Base-by-base conservation (phyloP, 1,284 basidiomycete genomes). In the Mycosarcoma mackinlayi region DNA sequence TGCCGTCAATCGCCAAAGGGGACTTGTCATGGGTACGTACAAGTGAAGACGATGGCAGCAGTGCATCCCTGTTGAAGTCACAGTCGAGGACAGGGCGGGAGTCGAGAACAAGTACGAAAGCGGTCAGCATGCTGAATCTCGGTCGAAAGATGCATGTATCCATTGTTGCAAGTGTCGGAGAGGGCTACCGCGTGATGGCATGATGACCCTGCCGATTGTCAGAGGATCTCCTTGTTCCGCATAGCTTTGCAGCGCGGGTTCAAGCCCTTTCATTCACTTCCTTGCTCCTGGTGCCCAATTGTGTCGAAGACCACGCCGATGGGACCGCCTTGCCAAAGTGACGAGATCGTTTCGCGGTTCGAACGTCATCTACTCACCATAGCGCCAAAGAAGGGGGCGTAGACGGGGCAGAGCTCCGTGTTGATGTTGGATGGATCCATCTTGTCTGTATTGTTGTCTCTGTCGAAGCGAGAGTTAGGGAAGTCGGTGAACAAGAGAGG, bases 21-120 rank as follows among this genome's bases (percentile, higher is more conserved):
- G n/a, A n/a, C n/a, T n/a, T n/a, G n/a, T n/a, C n/a, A n/a, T n/a
- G n/a, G n/a, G n/a, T 24, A 88, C 92, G 87, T 83, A 94, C 93
- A 95, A 77, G 94, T 97, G 86, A 97, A 97, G 81, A 96, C 92
- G 83, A 97, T 97, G 78, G 94, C 93, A 83, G 91, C 89, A 61
- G 94, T 94, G 87, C 93, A 95, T 77, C 94, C 94, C 92, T 93
- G 65, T 46, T 39, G 28, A n/a, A n/a, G n/a, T n/a, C n/a, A n/a
- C n/a, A n/a, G 4, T 21, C 5, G 28, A 35, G 2, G 24, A 30
- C 30, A 21, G 13, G 21, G 38, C 23, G 6, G 28, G 28, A 41
- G 34, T 30, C 8, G 31, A 11, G 25, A 19, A 35, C 23, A 31
- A 14, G 6, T 21, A 28, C 3, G 7, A 42, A 31, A 5, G n/a